A percentile compares a stretch with the other conserved stretches of the same genome.
Conservation (phyloP, 768 basidiomycete genomes). For the Boletus reticuloceps region DNA sequence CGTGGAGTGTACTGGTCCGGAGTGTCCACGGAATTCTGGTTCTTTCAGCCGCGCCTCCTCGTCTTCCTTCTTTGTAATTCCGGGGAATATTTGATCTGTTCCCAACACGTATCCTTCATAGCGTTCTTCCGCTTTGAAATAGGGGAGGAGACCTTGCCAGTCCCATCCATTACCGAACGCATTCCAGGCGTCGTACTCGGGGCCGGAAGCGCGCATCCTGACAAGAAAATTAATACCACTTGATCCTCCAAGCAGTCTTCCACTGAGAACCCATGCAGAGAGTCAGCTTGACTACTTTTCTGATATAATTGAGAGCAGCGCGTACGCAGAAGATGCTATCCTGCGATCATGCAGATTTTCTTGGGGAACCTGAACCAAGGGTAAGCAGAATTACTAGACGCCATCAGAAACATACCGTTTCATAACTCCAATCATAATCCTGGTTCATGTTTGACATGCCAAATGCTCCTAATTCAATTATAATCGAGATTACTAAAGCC, state of each 20-base stretch:
- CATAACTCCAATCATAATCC: slow-evolving; percentile 19
- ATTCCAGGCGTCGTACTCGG: slow-evolving; percentile 20
- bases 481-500: neutral
- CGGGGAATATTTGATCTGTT: slow-evolving; percentile 14
- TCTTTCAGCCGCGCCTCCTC: slow-evolving; percentile 6
- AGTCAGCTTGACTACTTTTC: neutral
- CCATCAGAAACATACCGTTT: slow-evolving; percentile 5
- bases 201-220: slow-evolving; percentile 19
- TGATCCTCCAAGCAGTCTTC: slow-evolving; percentile 19
- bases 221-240: slow-evolving; percentile 18
- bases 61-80: slow-evolving; percentile 11
- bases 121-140: slow-evolving; percentile 14
- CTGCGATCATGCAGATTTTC: neutral
- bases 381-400: neutral
- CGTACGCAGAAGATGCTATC: slow-evolving; percentile 4
- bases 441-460: slow-evolving; percentile 1
- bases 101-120: slow-evolving; percentile 4
- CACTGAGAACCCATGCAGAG: neutral
- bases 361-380: slow-evolving; percentile 12
- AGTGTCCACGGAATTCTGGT: slow-evolving; percentile 10
- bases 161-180: slow-evolving; percentile 16
- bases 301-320: neutral
- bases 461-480: neutral
- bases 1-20: slow-evolving; percentile 11
- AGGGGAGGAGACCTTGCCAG: slow-evolving; percentile 15